These are phyloP conservation scores for Suillus decipiens DNA, from an alignment of 768 basidiomycete genomes.

Conservation along the genomic window DNA sequence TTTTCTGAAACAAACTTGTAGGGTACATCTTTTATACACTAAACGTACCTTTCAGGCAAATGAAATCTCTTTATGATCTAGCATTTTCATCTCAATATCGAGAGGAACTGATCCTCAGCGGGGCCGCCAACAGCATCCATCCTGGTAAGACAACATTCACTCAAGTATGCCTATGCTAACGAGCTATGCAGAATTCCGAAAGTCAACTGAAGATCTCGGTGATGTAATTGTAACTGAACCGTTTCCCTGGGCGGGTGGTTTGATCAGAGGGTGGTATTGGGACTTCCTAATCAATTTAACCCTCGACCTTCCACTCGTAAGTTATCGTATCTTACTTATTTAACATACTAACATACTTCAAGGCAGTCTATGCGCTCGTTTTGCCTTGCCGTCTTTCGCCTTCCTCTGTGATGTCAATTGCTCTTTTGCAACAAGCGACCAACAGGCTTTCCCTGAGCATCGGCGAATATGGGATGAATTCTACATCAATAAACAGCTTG, in stretches of 20 bases:
- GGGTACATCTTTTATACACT: constrained; percentile 44
- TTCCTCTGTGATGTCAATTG: constrained; percentile 35
- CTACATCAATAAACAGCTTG: constrained; percentile 16
- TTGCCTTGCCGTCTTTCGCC: constrained; percentile 26
- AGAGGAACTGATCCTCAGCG: constrained; percentile 40
- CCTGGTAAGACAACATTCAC: constrained; percentile 26
- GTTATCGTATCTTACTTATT: constrained; percentile 1
- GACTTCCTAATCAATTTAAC: constrained; percentile 29
- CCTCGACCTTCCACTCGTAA: constrained; percentile 38
- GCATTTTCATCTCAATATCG: constrained; percentile 39
- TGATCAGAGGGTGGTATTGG: constrained; percentile 41
- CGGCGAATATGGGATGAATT: constrained; percentile 11
- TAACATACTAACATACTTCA: constrained; percentile 4
- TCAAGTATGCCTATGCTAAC: neutral
- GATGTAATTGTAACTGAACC: constrained; percentile 32
- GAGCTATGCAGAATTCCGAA: constrained; percentile 36
- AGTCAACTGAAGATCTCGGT: constrained; percentile 33
- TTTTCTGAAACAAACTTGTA: constrained; percentile 15
- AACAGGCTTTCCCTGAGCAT: constrained; percentile 20
- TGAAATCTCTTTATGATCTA: constrained; percentile 40
- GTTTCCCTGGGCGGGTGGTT: constrained; percentile 15
- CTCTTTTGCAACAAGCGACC: constrained; percentile 37
- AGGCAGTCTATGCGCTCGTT: constrained; percentile 28
- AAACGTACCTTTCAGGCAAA: constrained; percentile 38
- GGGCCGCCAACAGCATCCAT: constrained; percentile 30